phyloP scores from a whole-genome alignment of 1,284 basidiomycete species.

The Amylostereum areolatum region DNA sequence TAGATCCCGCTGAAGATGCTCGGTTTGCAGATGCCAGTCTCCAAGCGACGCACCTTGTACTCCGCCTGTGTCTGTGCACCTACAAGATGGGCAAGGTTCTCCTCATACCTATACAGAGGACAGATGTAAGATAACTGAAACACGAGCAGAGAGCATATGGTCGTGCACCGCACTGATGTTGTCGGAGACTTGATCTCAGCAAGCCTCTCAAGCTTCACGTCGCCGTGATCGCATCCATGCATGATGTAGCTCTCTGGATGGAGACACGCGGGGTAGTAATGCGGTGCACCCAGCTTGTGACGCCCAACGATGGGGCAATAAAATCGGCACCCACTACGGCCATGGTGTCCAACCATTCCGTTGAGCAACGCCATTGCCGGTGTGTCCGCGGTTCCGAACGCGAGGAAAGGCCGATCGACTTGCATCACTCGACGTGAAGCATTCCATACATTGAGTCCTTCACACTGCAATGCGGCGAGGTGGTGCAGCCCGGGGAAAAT shows the following conservation, averaged over 20 bases:
- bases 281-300: slow-evolving; percentile 19
- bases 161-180: too few species aligned
- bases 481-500: too few species aligned
- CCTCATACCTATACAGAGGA: too few species aligned
- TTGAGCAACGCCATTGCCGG: slow-evolving; percentile 21
- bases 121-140: too few species aligned
- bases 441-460: too few species aligned
- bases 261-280: slow-evolving; percentile 28
- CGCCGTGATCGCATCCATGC: slow-evolving; percentile 22
- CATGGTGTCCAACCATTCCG: slow-evolving; percentile 29
- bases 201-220: slow-evolving; percentile 16
- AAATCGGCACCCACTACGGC: slow-evolving; percentile 25
- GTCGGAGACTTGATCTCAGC: too few species aligned
- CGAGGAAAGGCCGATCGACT: too few species aligned
- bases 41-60: background rate
- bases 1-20: slow-evolving; percentile 8
- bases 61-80: too few species aligned
- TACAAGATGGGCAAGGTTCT: too few species aligned
- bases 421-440: too few species aligned
- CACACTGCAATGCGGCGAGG: too few species aligned
- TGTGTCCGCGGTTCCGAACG: slow-evolving; percentile 18
- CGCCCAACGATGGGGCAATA: slow-evolving; percentile 26
- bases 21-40: slow-evolving; percentile 2
- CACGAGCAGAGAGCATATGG: too few species aligned
- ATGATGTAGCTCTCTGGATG: slow-evolving; percentile 21